These are phyloP conservation scores for Circinella umbellata DNA, from an alignment of 371 early-diverging fungal genomes.

Conservation along the genomic window DNA sequence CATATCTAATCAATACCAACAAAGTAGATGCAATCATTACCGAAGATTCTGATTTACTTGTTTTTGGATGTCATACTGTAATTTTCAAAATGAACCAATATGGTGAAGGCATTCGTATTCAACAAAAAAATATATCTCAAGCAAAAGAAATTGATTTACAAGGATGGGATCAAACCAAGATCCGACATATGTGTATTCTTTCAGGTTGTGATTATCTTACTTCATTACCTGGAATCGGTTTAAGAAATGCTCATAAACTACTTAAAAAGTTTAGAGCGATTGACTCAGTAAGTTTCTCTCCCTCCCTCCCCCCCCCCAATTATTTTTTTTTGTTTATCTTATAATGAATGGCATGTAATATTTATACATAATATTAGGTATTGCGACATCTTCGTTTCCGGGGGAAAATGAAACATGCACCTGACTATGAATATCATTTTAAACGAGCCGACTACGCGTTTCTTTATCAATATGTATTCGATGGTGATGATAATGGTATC, in stretches of 20 bases:
- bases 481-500: conserved; percentile 37
- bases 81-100: conserved; percentile 81
- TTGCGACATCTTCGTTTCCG: conserved; percentile 24
- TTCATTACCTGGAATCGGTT: conserved; percentile 85
- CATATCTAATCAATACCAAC: conserved; percentile 77
- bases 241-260: conserved; percentile 81
- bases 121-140: conserved; percentile 11
- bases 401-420: conserved; percentile 47
- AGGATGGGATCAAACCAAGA: conserved; percentile 62
- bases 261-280: conserved; percentile 54
- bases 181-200: conserved; percentile 93
- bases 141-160: conserved; percentile 46
- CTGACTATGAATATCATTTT: conserved; percentile 67
- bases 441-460: conserved; percentile 81
- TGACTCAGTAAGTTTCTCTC: conserved; percentile 38
- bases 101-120: conserved; percentile 73
- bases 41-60: conserved; percentile 97
- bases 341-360: too few relatives aligned
- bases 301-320: not conserved
- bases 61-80: conserved; percentile 89
- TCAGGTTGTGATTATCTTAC: conserved; percentile 97
- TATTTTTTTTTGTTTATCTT: not conserved
- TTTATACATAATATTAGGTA: conserved; percentile 20
- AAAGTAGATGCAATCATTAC: conserved; percentile 87
- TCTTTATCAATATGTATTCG: conserved; percentile 83